phyloP scores from a whole-genome alignment of 331 rosid genomes.

The Dryas integrifolia region DNA sequence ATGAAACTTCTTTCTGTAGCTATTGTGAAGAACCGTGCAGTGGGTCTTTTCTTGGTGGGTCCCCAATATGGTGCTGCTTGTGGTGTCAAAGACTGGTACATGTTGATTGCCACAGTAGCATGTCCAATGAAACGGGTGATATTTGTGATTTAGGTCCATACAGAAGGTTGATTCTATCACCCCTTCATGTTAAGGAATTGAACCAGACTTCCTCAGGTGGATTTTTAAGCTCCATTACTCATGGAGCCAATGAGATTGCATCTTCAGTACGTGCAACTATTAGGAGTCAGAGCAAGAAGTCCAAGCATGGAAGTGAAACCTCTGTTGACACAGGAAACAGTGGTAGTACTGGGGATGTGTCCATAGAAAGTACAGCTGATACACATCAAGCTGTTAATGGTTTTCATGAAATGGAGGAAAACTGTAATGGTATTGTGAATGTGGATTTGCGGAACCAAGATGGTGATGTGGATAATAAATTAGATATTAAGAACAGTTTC shows the following conservation, averaged over 20 bases:
- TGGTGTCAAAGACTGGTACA: slow-evolving; percentile 96
- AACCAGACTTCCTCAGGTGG: slow-evolving; percentile 53
- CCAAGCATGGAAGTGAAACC: slow-evolving; percentile 64
- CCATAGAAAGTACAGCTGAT: slow-evolving; percentile 69
- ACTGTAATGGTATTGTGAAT: slow-evolving; percentile 40
- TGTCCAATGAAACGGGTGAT: slow-evolving; percentile 91
- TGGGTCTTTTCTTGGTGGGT: slow-evolving; percentile 92
- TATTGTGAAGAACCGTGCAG: slow-evolving; percentile 96
- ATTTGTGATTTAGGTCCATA: slow-evolving; percentile 85
- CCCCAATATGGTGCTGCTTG: slow-evolving; percentile 97
- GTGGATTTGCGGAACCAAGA: slow-evolving; percentile 54
- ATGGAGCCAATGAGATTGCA: slow-evolving; percentile 97
- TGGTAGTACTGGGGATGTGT: slow-evolving; percentile 53
- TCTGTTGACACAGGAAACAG: slow-evolving; percentile 58
- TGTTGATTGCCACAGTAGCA: slow-evolving; percentile 81
- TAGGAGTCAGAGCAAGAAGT: slow-evolving; percentile 76
- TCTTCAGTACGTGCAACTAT: slow-evolving; percentile 90
- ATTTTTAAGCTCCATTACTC: slow-evolving; percentile 85
- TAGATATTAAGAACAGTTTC: slow-evolving; percentile 53
- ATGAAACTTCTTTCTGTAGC: slow-evolving; percentile 76
- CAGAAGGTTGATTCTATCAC: slow-evolving; percentile 84
- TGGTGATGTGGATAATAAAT: slow-evolving; percentile 46
- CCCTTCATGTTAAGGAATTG: slow-evolving; percentile 71
- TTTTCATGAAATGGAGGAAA: slow-evolving; percentile 59
- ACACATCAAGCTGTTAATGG: slow-evolving; percentile 52